Evolutionary conservation across 140 eudicot genomes (phyloP), one percentile per base, ranked within the genome.

Genomic region (Flaveria floridana): DNA sequence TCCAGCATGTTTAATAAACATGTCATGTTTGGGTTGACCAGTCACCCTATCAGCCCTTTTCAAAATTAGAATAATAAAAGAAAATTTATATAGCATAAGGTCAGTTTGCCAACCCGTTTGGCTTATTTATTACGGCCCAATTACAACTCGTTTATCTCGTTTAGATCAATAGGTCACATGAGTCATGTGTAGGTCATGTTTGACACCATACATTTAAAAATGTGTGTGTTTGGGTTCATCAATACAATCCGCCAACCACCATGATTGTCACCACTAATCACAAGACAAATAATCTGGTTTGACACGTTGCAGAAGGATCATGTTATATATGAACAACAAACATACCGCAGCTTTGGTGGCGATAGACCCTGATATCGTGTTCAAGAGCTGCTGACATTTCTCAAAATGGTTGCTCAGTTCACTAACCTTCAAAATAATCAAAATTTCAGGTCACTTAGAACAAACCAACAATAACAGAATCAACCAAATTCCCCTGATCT

Each of bases 311-410:
- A 73, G 25, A 37, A 53, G 5, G 34, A 10, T 26, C 18, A 37
- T 47, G 19, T 0, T 50, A 72, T 51, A 52, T 10, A 61, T 13
- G 5, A 65, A 41, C 11, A 51, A 23, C n/a, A 72, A 50, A 90
- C 59, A 51, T 85, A 91, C 99, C 82, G 86, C 79, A 9, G 97
- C 89, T 85, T 87, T 94, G 12, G 91, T 50, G 82, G 83, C 79
- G 62, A 94, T 88, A 15, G 95, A 85, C 0, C 91, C 96, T 9
- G 94, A 82, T 41, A 94, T 90, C 42, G 96, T 84, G 77, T 88
- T 94, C 85, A 94, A 76, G 4, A 94, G 89, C 90, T 94, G 97
- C 85, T 94, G 96, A 76, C 99, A 94, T 80, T 90, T 90, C 76
- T 94, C 99, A 85, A 94, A 90, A 46, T 88, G 94, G 67, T 73